phyloP scores from a whole-genome alignment of 805 yeast species.

The Saccharomycopsis guyanensis region DNA sequence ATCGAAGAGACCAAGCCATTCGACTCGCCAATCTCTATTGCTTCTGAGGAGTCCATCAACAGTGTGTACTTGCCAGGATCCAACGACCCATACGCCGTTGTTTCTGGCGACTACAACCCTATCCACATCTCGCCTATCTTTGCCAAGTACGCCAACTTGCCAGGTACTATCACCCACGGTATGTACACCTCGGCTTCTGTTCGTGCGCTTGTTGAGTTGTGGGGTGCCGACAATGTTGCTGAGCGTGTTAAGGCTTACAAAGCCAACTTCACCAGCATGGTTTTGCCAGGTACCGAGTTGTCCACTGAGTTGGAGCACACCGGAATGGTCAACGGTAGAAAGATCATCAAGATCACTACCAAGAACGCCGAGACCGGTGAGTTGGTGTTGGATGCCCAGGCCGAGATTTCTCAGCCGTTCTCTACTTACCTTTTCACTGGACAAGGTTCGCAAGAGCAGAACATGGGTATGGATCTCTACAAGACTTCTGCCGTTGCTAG shows the following conservation, averaged over 20 bases:
- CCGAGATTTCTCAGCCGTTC: constrained; percentile 97
- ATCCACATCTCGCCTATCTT: constrained; percentile 95
- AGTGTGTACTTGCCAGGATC: constrained; percentile 84
- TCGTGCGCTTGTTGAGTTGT: constrained; percentile 90
- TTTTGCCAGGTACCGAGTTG: constrained; percentile 86
- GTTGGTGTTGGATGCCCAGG: constrained; percentile 84
- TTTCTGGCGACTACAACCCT: constrained; percentile 97
- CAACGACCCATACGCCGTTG: constrained; percentile 93
- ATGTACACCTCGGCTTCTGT: constrained; percentile 97
- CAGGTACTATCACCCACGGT: constrained; percentile 98
- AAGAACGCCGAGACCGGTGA: constrained; percentile 72
- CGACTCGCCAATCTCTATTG: constrained; percentile 84
- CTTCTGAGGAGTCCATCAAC: constrained; percentile 44
- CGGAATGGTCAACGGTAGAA: constrained; percentile 99
- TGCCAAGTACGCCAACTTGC: constrained; percentile 85
- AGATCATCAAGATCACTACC: constrained; percentile 88
- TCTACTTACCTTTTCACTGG: constrained; percentile 98
- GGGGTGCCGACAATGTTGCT: constrained; percentile 97
- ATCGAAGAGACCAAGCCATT: constrained; percentile 90
- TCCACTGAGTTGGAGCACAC: constrained; percentile 85
- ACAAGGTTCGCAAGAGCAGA: constrained; percentile 99
- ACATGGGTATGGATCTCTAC: constrained; percentile 99
- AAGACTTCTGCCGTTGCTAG: constrained; percentile 85
- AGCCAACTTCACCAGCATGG: constrained; percentile 93
- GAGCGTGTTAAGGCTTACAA: constrained; percentile 91